Evolutionary conservation across 2,329 filamentous ascomycete species (phyloP), one percentile per base, ranked within the genome.

Genomic region (Fusarium sp.): DNA sequence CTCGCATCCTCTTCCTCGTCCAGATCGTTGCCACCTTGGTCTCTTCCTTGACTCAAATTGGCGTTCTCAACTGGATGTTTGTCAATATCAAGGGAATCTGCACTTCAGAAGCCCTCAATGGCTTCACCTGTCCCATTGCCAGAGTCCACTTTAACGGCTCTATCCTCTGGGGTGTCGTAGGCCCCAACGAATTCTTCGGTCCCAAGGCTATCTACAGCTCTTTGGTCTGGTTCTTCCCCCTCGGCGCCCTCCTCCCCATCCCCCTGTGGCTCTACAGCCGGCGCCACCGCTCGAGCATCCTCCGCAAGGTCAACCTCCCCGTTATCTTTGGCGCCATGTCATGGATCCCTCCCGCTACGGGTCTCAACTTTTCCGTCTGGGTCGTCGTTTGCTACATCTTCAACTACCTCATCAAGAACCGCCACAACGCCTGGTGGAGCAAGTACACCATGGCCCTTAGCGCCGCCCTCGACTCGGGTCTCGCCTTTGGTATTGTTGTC

Each of bases 401-500:
- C 82, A 96, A 96, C 74, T 88, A 89, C 73, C 76, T 89, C 58
- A 84, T 96, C 70, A 87, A 88, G 72, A 85, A 85, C 32, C 82
- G 89, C 22, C 89, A 86, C 25, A 82, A 81, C 28, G 88, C 86
- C 2, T 96, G 92, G 92, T 96, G 92, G 92, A 87, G 87, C 43
- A 95, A 96, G 76, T 96, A 96, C 75, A 94, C 91, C 36, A 95
- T 96, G 91, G 93, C 91, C 5, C 80, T 96, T 48, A 92, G 89
- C 55, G 92, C 92, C 0, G 92, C 91, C 2, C 81, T 96, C 52
- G 92, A 96, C 73, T 93, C 90, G 1, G 91, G 92, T 1, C 79
- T 96, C 19, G 92, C 92, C 1, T 91, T 93, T 70, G 91, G 91
- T 26, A 88, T 95, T 32, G 88, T 96, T 9, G 85, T 94, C 5